Evolutionary conservation across 805 yeast genomes (phyloP).

Genomic region (Candida fluviatilis): DNA sequence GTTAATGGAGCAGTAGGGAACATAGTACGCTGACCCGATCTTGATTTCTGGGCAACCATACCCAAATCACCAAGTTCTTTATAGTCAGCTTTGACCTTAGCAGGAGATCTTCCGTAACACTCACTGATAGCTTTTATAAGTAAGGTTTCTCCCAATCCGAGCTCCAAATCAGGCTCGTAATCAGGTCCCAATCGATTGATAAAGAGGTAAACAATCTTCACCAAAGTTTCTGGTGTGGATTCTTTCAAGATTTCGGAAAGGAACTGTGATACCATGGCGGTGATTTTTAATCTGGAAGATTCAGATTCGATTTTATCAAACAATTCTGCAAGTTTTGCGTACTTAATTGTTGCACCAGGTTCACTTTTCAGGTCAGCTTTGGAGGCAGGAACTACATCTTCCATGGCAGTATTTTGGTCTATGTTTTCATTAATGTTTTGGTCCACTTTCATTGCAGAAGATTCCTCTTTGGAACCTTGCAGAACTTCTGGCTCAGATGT

Average conservation of each 20-base stretch:
- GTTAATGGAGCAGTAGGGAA: constrained; percentile 83
- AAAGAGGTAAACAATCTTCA: constrained; percentile 75
- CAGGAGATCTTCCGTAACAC: constrained; percentile 76
- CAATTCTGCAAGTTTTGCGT: constrained; percentile 49
- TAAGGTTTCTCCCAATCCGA: constrained; percentile 90
- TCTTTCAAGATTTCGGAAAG: constrained; percentile 58
- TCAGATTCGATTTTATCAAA: constrained; percentile 79
- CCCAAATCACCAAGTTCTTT: constrained; percentile 88
- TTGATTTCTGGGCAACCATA: constrained; percentile 75
- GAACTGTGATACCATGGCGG: constrained; percentile 69
- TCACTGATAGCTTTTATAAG: constrained; percentile 85
- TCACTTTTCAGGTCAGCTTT: neutral
- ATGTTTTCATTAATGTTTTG: too few relatives aligned
- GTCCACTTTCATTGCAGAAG: too few relatives aligned
- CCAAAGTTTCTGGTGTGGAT: constrained; percentile 42
- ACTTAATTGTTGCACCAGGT: constrained; percentile 19
- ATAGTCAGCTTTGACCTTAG: constrained; percentile 70
- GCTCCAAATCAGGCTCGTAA: constrained; percentile 83
- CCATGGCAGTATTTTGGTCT: too few relatives aligned
- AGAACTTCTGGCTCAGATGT: too few relatives aligned
- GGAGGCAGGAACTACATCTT: neutral
- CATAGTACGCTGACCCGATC: constrained; percentile 88
- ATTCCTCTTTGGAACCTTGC: too few relatives aligned
- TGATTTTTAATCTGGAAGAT: constrained; percentile 78
- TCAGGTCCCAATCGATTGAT: constrained; percentile 93